Evolutionary conservation across 1,139 yeast genomes (phyloP).

Genomic region (Hemisphaericaspora xylofermentans): DNA sequence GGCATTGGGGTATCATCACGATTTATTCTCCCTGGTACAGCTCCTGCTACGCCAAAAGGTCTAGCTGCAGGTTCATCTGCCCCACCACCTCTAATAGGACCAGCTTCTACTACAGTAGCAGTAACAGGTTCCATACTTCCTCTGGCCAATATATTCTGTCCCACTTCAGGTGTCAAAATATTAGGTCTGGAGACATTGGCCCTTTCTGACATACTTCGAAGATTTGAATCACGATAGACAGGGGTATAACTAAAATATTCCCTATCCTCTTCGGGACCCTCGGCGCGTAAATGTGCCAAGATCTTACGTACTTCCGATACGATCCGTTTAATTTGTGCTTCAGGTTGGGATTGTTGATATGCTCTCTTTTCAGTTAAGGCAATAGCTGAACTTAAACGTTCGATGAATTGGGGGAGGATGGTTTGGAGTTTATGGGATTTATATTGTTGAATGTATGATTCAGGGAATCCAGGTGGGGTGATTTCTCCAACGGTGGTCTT

Average conservation of each 20-base stretch:
- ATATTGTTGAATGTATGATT: slow-evolving; percentile 21
- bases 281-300: slow-evolving; percentile 25
- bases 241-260: slow-evolving; percentile 32
- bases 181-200: slow-evolving; percentile 37
- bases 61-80: too few relatives aligned
- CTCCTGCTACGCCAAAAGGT: not conserved
- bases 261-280: slow-evolving; percentile 27
- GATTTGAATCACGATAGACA: slow-evolving; percentile 24
- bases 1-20: not conserved
- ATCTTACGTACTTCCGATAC: slow-evolving; percentile 31
- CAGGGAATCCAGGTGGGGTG: slow-evolving; percentile 23
- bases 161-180: slow-evolving; percentile 39
- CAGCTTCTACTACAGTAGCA: not conserved
- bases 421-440: slow-evolving; percentile 21
- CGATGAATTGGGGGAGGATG: slow-evolving; percentile 42
- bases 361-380: slow-evolving; percentile 42
- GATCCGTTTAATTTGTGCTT: slow-evolving; percentile 21
- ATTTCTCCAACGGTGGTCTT: slow-evolving; percentile 33
- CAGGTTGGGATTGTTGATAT: slow-evolving; percentile 33
- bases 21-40: not conserved
- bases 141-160: slow-evolving; percentile 37
- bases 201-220: slow-evolving; percentile 30
- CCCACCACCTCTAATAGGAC: not conserved
- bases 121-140: not conserved
- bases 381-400: slow-evolving; percentile 35